Conservation (phyloP, 129 eudicot genomes). For the Helianthus tuberosus region DNA sequence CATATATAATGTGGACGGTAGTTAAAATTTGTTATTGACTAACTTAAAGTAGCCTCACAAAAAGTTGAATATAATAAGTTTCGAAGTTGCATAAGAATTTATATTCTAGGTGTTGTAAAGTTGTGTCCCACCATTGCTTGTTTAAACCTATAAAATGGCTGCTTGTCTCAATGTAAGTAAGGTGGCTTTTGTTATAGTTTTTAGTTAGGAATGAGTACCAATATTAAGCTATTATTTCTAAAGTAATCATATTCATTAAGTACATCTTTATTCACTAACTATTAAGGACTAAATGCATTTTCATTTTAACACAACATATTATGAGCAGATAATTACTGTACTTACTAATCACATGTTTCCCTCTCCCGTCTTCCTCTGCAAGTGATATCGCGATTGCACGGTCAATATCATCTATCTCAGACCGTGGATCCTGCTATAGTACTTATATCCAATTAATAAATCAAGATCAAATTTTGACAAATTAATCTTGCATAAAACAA, state of each 20-base stretch:
- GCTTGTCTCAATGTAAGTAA: background rate
- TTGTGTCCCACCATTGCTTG: too few species aligned
- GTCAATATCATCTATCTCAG: constrained; percentile 87
- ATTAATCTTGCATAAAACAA: constrained; percentile 3
- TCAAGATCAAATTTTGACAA: background rate
- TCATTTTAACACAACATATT: background rate
- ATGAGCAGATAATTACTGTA: constrained; percentile 21
- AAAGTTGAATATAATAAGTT: too few species aligned
- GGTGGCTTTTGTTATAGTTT: background rate
- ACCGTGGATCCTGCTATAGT: constrained; percentile 53
- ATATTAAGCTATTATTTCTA: background rate
- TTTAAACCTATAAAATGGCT: too few species aligned
- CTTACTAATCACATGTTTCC: constrained; percentile 62
- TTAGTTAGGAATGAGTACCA: background rate
- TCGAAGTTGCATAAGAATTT: too few species aligned
- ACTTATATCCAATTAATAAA: constrained; percentile 17
- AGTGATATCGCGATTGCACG: constrained; percentile 90
- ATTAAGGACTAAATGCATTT: constrained; percentile 17
- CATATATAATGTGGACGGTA: too few species aligned
- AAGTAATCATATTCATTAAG: background rate
- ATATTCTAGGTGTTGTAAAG: too few species aligned
- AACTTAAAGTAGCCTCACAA: too few species aligned
- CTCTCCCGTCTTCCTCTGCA: constrained; percentile 66
- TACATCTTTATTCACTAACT: background rate
- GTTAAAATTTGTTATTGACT: too few species aligned